Conservation (phyloP, 2,329 filamentous ascomycete genomes). For the Epichloe aotearoae region DNA sequence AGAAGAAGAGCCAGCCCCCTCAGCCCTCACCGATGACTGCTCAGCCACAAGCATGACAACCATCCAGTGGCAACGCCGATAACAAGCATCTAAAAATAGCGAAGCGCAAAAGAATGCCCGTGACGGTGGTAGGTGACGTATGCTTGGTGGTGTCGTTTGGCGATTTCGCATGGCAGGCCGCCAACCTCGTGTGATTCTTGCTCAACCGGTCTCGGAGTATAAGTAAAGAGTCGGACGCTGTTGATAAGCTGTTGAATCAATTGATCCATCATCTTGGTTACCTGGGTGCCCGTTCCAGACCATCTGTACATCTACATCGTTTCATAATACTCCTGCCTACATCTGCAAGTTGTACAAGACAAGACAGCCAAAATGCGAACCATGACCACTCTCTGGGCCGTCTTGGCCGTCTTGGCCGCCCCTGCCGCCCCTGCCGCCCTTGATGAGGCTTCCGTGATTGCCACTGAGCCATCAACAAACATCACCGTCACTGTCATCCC, state of each 20-base stretch:
- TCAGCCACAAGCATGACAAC: too few species aligned
- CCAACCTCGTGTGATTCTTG: not conserved
- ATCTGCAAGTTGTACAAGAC: not conserved
- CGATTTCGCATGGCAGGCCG: not conserved
- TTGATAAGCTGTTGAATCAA: not conserved
- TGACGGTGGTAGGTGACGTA: slow-evolving; percentile 1
- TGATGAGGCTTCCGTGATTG: not conserved
- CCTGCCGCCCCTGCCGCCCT: not conserved
- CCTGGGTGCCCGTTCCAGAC: not conserved
- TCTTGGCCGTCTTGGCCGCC: slow-evolving; percentile 1
- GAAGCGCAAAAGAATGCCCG: not conserved
- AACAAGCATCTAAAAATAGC: slow-evolving; percentile 4
- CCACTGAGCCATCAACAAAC: not conserved
- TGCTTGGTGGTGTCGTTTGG: not conserved
- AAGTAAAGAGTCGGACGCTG: slow-evolving; percentile 1
- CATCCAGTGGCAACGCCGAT: not conserved
- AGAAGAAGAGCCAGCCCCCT: too few species aligned
- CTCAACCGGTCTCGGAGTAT: not conserved
- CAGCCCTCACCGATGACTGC: too few species aligned
- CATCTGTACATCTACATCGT: not conserved
- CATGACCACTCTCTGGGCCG: slow-evolving; percentile 6
- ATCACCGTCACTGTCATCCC: not conserved
- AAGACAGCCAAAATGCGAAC: slow-evolving; percentile 10
- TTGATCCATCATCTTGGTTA: not conserved
- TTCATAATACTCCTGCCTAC: not conserved